Percentiles rank a stretch among this genome's conserved stretches.
Evolutionary conservation across 805 yeast genomes (phyloP).

Genomic region (Torulaspora gathmanii): DNA sequence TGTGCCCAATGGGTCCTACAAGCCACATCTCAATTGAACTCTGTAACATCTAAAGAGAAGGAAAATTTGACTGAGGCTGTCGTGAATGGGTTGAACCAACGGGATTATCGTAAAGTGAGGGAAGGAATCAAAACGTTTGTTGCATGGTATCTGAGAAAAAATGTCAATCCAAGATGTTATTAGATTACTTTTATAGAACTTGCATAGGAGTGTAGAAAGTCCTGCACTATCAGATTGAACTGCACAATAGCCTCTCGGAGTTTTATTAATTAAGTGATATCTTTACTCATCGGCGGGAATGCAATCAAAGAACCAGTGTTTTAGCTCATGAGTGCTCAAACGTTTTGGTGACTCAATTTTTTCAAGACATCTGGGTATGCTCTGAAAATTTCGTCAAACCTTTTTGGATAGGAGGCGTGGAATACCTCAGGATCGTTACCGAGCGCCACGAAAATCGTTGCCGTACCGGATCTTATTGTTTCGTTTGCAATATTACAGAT

Average conservation of each 20-base stretch:
- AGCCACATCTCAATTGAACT: constrained; percentile 49
- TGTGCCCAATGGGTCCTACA: constrained; percentile 54
- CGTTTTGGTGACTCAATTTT: constrained; percentile 40
- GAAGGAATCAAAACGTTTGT: constrained; percentile 70
- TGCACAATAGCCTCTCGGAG: background rate
- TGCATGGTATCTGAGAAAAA: constrained; percentile 76
- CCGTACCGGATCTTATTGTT: constrained; percentile 73
- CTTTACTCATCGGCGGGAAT: background rate
- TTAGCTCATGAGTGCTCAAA: constrained; percentile 8
- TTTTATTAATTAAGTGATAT: background rate
- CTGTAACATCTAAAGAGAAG: constrained; percentile 66
- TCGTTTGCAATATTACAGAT: constrained; percentile 67
- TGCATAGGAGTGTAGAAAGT: constrained; percentile 1
- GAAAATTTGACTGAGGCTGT: constrained; percentile 55
- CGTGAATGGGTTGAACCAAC: constrained; percentile 56
- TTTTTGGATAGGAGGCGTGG: constrained; percentile 63
- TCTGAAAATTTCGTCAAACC: constrained; percentile 58
- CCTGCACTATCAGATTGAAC: background rate
- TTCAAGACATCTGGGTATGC: constrained; percentile 66
- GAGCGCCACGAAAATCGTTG: constrained; percentile 78
- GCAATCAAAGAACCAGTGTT: background rate
- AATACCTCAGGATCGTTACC: constrained; percentile 83
- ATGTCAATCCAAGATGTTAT: constrained; percentile 47
- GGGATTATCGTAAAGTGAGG: constrained; percentile 70
- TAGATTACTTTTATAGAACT: constrained; percentile 11